These are phyloP conservation scores for Lichenothelia convexa DNA, from an alignment of 495 filamentous ascomycete genomes.

Conservation along the genomic window DNA sequence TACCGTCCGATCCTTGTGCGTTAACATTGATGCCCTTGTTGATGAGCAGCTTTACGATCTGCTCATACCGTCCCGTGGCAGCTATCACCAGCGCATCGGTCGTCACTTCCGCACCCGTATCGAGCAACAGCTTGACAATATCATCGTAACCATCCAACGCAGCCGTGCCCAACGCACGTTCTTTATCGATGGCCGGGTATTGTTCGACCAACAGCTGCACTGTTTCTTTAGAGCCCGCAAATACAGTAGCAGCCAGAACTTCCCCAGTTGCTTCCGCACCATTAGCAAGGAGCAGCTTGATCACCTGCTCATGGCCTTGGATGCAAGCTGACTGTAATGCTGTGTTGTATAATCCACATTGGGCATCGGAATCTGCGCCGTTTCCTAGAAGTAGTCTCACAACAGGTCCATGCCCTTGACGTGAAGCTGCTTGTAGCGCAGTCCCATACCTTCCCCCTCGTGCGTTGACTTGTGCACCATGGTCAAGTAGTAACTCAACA, in stretches of 20 bases:
- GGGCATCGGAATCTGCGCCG: not conserved
- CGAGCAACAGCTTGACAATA: conserved; percentile 1
- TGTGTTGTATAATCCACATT: not conserved
- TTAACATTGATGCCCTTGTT: not conserved
- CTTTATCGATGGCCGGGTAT: not conserved
- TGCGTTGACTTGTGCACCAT: not conserved
- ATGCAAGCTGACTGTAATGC: not conserved
- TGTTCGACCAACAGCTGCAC: too few species aligned
- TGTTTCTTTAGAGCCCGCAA: too few species aligned
- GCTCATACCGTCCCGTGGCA: not conserved
- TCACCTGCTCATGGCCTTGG: not conserved
- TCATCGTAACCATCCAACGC: too few species aligned
- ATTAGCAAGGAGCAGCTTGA: not conserved
- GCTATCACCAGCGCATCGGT: not conserved
- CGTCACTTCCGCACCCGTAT: conserved; percentile 4
- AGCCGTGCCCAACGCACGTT: too few species aligned
- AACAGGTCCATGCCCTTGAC: not conserved
- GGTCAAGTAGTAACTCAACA: not conserved
- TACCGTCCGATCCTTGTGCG: not conserved
- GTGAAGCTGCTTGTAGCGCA: not conserved
- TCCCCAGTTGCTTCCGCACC: too few species aligned
- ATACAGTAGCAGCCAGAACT: too few species aligned
- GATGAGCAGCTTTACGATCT: not conserved
- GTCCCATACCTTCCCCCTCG: not conserved
- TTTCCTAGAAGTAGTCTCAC: not conserved